A percentile compares a stretch with the other conserved stretches of the same genome.
phyloP scores from a whole-genome alignment of 1,284 basidiomycete species.

The Cutaneotrichosporon sp. region DNA sequence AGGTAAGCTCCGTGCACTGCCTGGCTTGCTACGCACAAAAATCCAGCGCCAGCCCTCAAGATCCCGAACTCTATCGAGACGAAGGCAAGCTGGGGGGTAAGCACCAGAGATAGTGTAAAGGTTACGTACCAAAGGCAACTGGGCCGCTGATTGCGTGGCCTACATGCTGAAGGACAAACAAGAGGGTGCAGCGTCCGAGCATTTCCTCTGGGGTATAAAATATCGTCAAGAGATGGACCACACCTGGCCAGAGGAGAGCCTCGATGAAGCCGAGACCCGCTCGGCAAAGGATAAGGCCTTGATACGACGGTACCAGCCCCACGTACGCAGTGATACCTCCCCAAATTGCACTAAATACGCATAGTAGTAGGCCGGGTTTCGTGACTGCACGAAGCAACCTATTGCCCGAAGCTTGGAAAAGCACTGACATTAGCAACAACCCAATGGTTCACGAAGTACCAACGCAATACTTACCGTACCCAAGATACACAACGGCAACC shows the following conservation, averaged over 20 bases:
- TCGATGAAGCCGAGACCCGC: conserved; percentile 32
- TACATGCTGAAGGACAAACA: conserved; percentile 38
- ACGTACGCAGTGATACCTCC: conserved; percentile 33
- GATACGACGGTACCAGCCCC: conserved; percentile 29
- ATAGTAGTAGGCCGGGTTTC: conserved; percentile 35
- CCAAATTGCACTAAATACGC: conserved; percentile 30
- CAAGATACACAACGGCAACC: conserved; percentile 29
- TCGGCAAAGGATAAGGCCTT: conserved; percentile 22
- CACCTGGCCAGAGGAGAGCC: conserved; percentile 39
- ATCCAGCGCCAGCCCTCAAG: conserved; percentile 42
- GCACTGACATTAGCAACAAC: conserved; percentile 1
- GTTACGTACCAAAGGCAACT: conserved; percentile 18
- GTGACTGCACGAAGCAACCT: conserved; percentile 29
- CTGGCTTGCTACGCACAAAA: conserved; percentile 8
- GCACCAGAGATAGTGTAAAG: no score
- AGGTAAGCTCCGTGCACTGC: no score
- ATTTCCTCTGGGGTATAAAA: conserved; percentile 42
- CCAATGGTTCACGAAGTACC: no score
- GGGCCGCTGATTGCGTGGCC: conserved; percentile 41
- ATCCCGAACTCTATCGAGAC: conserved; percentile 30
- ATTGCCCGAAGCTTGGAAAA: conserved; percentile 43
- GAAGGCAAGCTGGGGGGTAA: conserved; percentile 16
- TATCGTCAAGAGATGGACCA: conserved; percentile 31
- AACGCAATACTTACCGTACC: conserved; percentile 6
- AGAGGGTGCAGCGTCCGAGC: conserved; percentile 26